Base-by-base conservation (phyloP, 75 land plant genomes). In the Isoetes taiwanensis region DNA sequence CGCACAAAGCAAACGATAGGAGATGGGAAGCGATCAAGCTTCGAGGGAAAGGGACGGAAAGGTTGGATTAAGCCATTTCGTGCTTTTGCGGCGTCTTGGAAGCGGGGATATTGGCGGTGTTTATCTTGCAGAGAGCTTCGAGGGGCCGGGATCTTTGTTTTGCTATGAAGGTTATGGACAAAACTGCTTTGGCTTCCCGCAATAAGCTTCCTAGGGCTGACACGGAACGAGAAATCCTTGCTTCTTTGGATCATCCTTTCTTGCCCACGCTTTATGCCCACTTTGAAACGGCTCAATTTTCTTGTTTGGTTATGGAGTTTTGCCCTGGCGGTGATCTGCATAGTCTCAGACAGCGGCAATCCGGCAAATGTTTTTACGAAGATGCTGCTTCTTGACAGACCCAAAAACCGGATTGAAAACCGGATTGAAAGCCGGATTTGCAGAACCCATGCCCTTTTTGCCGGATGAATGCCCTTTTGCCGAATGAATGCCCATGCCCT, bases 1-100 rank as follows among this genome's bases (percentile, higher is more conserved):
- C 90, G 11, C 90, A 86, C 70, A 82, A 86, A 43, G 90, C 80
- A 29, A 86, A 86, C 55, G 90, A 86, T 72, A 79, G 80, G 0
- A 65, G 86, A 57, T 86, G 90, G 90, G 81, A 79, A 62, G 80
- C 90, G 2, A 86, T 82, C 86, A 79, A 57, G 76, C 64, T 14
- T 76, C 79, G 1, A 59, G 76, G 40, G 38, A 50, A 23, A 62
- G 82, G 32, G 86, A 86, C 72, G 90, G 86, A 30, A 71, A 68
- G 30, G n/a, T n/a, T n/a, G n/a, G n/a, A n/a, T n/a, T n/a, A n/a
- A n/a, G n/a, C n/a, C n/a, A n/a, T n/a, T n/a, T n/a, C n/a, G n/a
- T n/a, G n/a, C n/a, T n/a, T n/a, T n/a, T n/a, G n/a, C n/a, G n/a
- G n/a, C n/a, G n/a, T n/a, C n/a, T n/a, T n/a, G n/a, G n/a, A n/a